Evolutionary conservation across 345 rosid species (phyloP).

Genomic region (Lepidium africanum): DNA sequence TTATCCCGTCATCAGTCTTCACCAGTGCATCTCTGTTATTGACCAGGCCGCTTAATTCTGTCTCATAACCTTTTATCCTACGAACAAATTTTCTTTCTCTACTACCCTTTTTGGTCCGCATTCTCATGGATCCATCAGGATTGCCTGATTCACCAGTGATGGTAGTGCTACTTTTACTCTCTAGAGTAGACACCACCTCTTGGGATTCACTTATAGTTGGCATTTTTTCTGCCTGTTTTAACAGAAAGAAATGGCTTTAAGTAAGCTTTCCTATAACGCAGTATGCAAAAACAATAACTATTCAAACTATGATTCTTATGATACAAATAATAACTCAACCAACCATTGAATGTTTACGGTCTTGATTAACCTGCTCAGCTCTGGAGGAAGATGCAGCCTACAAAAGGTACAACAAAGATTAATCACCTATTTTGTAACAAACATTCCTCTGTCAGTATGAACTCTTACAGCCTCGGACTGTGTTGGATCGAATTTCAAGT

Average conservation of each 20-base stretch:
- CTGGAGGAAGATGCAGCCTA: slow-evolving; percentile 41
- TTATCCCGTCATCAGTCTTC: slow-evolving; percentile 26
- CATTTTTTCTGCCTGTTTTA: slow-evolving; percentile 46
- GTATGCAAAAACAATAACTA: background rate
- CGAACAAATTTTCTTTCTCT: slow-evolving; percentile 28
- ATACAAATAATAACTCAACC: slow-evolving; percentile 19
- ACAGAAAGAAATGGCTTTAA: background rate
- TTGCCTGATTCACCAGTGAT: slow-evolving; percentile 19
- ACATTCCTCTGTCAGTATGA: slow-evolving; percentile 19
- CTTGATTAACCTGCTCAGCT: slow-evolving; percentile 36
- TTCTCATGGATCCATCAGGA: slow-evolving; percentile 29
- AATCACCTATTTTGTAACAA: slow-evolving; percentile 3
- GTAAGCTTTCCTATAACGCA: background rate
- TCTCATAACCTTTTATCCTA: slow-evolving; percentile 20
- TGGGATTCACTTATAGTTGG: slow-evolving; percentile 35
- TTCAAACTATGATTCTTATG: background rate
- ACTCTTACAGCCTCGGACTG: slow-evolving; percentile 46
- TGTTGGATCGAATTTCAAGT: slow-evolving; percentile 33
- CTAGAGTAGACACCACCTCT: slow-evolving; percentile 30
- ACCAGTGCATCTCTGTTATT: slow-evolving; percentile 15
- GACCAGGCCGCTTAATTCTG: slow-evolving; percentile 18
- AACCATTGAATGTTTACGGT: slow-evolving; percentile 41
- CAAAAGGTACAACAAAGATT: slow-evolving; percentile 20
- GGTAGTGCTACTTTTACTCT: slow-evolving; percentile 26
- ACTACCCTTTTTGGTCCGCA: slow-evolving; percentile 30